A percentile compares a stretch with the other conserved stretches of the same genome.
Conservation (phyloP, 345 rosid species). For the Linum usitatissimum region DNA sequence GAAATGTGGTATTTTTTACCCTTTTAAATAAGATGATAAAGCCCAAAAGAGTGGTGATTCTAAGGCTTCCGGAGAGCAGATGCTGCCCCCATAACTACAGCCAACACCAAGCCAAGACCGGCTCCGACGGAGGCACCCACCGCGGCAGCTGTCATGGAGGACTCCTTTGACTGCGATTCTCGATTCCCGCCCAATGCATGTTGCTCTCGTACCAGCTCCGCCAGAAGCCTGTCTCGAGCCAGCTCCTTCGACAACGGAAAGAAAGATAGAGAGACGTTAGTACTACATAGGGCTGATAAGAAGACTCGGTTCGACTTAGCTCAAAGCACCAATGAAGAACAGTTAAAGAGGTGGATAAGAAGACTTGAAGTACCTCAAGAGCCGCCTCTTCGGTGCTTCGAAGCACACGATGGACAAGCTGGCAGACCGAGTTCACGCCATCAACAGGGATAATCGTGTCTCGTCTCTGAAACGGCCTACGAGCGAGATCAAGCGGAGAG, state of each 20-base stretch:
- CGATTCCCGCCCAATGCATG: constrained; percentile 20
- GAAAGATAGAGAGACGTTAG: not conserved
- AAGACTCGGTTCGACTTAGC: too few relatives aligned
- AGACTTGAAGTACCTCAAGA: constrained; percentile 46
- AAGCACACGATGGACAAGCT: constrained; percentile 62
- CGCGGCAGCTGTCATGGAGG: constrained; percentile 65
- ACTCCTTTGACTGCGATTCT: constrained; percentile 45
- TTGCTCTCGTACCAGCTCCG: constrained; percentile 43
- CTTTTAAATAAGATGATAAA: too few relatives aligned
- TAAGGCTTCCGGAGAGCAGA: constrained; percentile 86
- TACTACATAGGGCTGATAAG: not conserved
- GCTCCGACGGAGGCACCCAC: constrained; percentile 98
- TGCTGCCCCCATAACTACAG: constrained; percentile 94
- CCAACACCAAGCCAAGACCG: constrained; percentile 79
- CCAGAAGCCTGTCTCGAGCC: constrained; percentile 50
- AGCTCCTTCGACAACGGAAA: constrained; percentile 45
- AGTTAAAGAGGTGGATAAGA: not conserved
- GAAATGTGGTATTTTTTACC: too few relatives aligned
- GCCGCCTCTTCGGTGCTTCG: constrained; percentile 70
- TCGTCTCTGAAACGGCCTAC: constrained; percentile 67
- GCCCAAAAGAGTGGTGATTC: not conserved
- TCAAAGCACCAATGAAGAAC: too few relatives aligned
- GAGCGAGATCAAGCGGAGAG: constrained; percentile 56
- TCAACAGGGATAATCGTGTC: constrained; percentile 68
- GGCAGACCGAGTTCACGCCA: constrained; percentile 65